These are phyloP conservation scores for Lecanicillium sp. DNA, from an alignment of 2,329 filamentous ascomycete species.

Conservation along the genomic window DNA sequence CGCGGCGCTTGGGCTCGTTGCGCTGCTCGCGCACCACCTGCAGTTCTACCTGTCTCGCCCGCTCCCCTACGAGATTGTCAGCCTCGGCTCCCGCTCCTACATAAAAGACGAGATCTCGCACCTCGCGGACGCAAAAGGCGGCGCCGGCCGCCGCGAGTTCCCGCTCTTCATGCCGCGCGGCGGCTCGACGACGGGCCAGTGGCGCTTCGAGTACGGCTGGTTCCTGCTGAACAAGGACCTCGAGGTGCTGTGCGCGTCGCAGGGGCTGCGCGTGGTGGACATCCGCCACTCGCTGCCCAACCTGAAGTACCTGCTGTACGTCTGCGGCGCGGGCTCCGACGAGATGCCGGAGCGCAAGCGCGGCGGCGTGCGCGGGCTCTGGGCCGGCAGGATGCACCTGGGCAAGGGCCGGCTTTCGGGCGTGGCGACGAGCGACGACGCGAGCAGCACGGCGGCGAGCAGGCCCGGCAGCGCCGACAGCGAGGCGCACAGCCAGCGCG, in stretches of 20 bases:
- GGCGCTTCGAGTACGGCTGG: constrained; percentile 92
- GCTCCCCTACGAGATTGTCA: constrained; percentile 72
- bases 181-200: constrained; percentile 63
- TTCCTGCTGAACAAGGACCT: constrained; percentile 97
- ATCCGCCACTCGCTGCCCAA: constrained; percentile 90
- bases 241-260: constrained; percentile 58
- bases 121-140: constrained; percentile 36
- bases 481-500: constrained; percentile 32
- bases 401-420: constrained; percentile 29
- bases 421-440: constrained; percentile 26
- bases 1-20: constrained; percentile 74
- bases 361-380: constrained; percentile 55
- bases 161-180: constrained; percentile 65
- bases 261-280: constrained; percentile 76
- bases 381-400: constrained; percentile 45
- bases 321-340: constrained; percentile 72
- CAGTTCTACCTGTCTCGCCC: constrained; percentile 76
- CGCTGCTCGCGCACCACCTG: constrained; percentile 67
- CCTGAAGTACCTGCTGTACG: constrained; percentile 84
- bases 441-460: constrained; percentile 33
- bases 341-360: constrained; percentile 56
- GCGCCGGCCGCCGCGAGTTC: constrained; percentile 57
- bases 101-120: constrained; percentile 70
- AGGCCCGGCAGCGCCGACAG: constrained; percentile 40
- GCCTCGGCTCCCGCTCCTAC: constrained; percentile 66